These are phyloP conservation scores for Zygotorulaspora florentina DNA, from an alignment of 805 yeast species.

Conservation along the genomic window DNA sequence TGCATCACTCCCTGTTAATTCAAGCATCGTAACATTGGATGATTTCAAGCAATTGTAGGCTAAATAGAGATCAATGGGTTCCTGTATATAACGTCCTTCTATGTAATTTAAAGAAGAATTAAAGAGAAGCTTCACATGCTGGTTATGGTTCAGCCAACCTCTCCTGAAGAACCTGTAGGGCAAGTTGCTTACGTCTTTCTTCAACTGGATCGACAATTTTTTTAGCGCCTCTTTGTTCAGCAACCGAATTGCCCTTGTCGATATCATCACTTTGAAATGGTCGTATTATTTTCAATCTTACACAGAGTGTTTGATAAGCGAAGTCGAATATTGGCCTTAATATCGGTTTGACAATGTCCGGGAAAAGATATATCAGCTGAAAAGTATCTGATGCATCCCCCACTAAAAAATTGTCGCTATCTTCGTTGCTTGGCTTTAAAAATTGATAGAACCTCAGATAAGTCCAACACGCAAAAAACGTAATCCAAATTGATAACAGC, in stretches of 20 bases:
- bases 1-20: constrained; percentile 15
- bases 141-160: constrained; percentile 36
- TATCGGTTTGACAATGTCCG: constrained; percentile 50
- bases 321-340: constrained; percentile 49
- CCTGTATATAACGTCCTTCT: constrained; percentile 5
- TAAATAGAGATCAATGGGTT: background rate
- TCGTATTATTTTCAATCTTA: constrained; percentile 45
- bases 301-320: constrained; percentile 37
- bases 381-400: constrained; percentile 94
- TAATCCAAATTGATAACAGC: constrained; percentile 47
- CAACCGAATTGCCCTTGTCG: constrained; percentile 69
- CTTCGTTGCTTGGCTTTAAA: constrained; percentile 31
- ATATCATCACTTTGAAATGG: constrained; percentile 66
- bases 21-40: constrained; percentile 16
- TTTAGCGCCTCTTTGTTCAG: constrained; percentile 49
- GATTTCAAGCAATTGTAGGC: constrained; percentile 9
- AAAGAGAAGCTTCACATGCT: background rate
- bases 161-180: constrained; percentile 69
- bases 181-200: constrained; percentile 74
- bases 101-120: background rate
- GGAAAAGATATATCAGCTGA: constrained; percentile 80
- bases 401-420: constrained; percentile 37
- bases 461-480: constrained; percentile 66
- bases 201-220: constrained; percentile 40
- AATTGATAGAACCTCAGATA: constrained; percentile 76